These are phyloP conservation scores for Russula lepida DNA, from an alignment of 768 basidiomycete genomes.

Conservation along the genomic window DNA sequence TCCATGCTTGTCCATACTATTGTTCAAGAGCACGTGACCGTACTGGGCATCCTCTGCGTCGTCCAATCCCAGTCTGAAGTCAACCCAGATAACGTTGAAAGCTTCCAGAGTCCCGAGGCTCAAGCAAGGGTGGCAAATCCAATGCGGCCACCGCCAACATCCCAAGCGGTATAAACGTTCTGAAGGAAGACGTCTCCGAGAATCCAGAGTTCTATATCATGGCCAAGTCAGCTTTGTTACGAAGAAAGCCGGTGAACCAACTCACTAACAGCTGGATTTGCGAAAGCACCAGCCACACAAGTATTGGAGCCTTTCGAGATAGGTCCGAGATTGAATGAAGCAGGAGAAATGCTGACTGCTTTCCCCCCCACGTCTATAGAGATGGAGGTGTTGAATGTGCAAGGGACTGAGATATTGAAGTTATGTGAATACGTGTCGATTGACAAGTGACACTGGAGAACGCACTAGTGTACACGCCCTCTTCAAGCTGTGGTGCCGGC, in stretches of 20 bases:
- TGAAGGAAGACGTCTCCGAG: conserved; percentile 9
- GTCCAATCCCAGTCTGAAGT: no score
- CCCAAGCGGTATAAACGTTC: conserved; percentile 7
- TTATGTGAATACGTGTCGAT: background rate
- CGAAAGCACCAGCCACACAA: conserved; percentile 5
- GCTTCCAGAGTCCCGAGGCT: background rate
- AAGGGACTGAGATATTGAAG: background rate
- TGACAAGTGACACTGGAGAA: background rate
- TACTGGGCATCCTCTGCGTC: no score
- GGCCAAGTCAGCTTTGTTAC: background rate
- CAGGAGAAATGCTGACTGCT: background rate
- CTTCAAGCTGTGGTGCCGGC: background rate
- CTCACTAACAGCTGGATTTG: background rate
- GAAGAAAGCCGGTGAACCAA: background rate
- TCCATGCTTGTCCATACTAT: background rate
- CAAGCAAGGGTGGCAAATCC: conserved; percentile 12
- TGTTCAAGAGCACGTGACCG: background rate
- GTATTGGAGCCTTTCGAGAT: background rate
- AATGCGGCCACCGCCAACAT: conserved; percentile 1
- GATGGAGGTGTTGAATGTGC: background rate
- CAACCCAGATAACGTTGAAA: background rate
- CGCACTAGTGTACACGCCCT: background rate
- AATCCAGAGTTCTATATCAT: background rate
- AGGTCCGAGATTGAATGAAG: conserved; percentile 5
- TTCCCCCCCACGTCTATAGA: background rate